Evolutionary conservation across 495 filamentous ascomycete species (phyloP), one percentile per base, ranked within the genome.

Genomic region (Tuber melanosporum): DNA sequence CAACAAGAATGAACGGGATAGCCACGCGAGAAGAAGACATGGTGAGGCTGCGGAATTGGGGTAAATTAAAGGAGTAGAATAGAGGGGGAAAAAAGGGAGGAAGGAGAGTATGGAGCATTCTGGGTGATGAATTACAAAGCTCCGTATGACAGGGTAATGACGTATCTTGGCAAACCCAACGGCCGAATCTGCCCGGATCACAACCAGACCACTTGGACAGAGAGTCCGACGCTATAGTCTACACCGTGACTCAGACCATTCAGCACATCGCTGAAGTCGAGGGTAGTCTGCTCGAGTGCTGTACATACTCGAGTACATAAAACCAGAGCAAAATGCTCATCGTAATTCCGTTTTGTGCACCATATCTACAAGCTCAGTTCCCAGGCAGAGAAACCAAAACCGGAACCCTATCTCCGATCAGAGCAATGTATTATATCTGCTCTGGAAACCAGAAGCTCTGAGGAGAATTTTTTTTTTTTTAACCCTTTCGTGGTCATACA

Each of bases 11-110:
- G 57, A 66, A 66, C 14, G 3, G 10, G 12, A 62, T 62, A 62
- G 52, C 52, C 52, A 32, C 10, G 52, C 52, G n/a, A 62, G n/a
- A 62, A 62, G 57, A 66, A 62, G 57, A 66, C 57, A 66, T 66
- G 14, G 6, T 4, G 26, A 36, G 26, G 26, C 2, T 17, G 2
- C 14, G 26, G 26, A 36, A 66, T 66, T 36, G 26, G 26, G 17
- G 52, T 15, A 66, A 19, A 66, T 17, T 36, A 17, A 36, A 36
- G 14, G 57, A 36, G 22, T 1, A 8, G 22, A 12, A 9, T 9
- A 9, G 49, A 17, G n/a, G 57, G 26, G 6, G 9, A 14, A 26
- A 8, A 66, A 17, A 26, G 9, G 22, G n/a, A 32, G 26, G 52
- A 32, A 32, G 26, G 12, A 66, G 45, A 66, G 45, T 46, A 46